Conservation (phyloP, 2,329 filamentous ascomycete genomes). For the Sporothrix variecibatus region DNA sequence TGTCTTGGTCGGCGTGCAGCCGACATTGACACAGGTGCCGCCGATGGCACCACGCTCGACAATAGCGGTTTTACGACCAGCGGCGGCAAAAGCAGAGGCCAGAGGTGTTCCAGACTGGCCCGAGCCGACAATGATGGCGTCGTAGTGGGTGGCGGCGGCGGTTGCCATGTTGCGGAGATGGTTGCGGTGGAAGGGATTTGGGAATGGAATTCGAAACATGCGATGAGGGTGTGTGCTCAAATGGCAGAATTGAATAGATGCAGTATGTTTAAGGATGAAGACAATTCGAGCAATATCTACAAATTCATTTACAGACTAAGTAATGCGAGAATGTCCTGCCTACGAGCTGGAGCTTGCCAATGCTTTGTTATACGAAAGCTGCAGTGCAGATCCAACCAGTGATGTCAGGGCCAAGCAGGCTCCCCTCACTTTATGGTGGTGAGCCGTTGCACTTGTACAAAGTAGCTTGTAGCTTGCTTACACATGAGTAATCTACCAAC, state of each 20-base stretch:
- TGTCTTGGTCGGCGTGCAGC: conserved; percentile 60
- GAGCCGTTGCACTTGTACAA: not conserved
- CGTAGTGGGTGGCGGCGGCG: conserved; percentile 35
- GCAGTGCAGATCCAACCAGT: not conserved
- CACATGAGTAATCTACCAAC: conserved; percentile 9
- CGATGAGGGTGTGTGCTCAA: not conserved
- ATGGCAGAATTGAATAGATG: not conserved
- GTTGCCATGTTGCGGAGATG: conserved; percentile 13
- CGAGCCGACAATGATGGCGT: conserved; percentile 53
- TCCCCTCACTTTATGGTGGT: not conserved
- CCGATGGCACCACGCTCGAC: conserved; percentile 52
- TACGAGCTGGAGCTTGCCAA: not conserved
- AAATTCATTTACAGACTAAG: not conserved
- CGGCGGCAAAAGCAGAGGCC: conserved; percentile 48
- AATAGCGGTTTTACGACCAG: conserved; percentile 48
- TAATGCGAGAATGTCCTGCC: not conserved
- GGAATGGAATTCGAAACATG: not conserved
- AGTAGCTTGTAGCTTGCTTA: not conserved
- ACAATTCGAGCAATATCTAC: not conserved
- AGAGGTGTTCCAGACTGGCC: conserved; percentile 55
- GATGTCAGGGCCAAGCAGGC: conserved; percentile 10
- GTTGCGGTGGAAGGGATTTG: not conserved
- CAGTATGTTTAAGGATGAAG: not conserved
- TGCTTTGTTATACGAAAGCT: not conserved
- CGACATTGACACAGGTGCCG: conserved; percentile 53